phyloP scores from a whole-genome alignment of 768 basidiomycete species.

The Sutorius australiensis region DNA sequence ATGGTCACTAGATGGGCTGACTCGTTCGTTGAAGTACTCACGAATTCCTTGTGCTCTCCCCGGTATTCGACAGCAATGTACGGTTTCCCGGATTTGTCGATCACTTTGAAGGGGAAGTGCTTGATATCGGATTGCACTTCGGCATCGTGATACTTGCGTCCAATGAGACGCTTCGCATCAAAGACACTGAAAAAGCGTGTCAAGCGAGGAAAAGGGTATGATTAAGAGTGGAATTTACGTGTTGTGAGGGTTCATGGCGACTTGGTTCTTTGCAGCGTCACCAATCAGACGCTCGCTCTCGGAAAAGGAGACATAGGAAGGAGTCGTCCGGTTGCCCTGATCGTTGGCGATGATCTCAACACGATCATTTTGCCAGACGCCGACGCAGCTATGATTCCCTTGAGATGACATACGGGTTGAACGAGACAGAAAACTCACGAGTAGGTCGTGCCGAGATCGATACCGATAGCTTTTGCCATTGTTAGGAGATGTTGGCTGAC shows the following conservation, averaged over 20 bases:
- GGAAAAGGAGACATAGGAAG: constrained; percentile 94
- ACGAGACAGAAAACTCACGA: constrained; percentile 50
- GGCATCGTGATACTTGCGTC: constrained; percentile 80
- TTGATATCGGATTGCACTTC: constrained; percentile 83
- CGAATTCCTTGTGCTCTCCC: constrained; percentile 91
- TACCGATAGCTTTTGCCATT: constrained; percentile 81
- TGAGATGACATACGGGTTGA: constrained; percentile 1
- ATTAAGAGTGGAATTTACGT: constrained; percentile 41
- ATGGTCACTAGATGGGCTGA: constrained; percentile 13
- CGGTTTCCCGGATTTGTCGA: constrained; percentile 85
- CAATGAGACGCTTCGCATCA: constrained; percentile 97
- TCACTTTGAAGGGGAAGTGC: constrained; percentile 93
- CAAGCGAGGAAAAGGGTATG: not conserved
- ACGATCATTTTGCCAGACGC: constrained; percentile 99
- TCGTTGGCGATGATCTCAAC: constrained; percentile 98
- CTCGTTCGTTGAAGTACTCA: constrained; percentile 34
- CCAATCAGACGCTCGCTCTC: constrained; percentile 96
- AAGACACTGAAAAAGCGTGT: constrained; percentile 62
- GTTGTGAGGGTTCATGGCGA: constrained; percentile 97
- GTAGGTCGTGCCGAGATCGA: constrained; percentile 91
- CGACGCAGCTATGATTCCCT: constrained; percentile 72
- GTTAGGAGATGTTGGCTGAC: constrained; percentile 6
- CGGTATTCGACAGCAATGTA: constrained; percentile 89
- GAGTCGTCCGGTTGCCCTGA: constrained; percentile 93
- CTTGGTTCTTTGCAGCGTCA: constrained; percentile 98